phyloP scores from a whole-genome alignment of 345 rosid genomes.

The Mangifera indica region DNA sequence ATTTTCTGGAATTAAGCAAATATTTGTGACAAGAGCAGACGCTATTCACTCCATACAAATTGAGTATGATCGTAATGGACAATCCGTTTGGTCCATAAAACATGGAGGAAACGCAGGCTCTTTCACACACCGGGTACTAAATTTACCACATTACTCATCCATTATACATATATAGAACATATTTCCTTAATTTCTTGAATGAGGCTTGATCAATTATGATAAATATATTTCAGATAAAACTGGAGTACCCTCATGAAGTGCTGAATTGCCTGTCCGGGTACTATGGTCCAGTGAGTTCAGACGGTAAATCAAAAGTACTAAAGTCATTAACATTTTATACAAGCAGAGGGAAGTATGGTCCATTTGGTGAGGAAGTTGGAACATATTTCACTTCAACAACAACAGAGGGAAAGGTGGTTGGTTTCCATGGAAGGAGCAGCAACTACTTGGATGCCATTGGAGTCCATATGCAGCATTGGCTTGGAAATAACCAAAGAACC shows the following conservation, averaged over 20 bases:
- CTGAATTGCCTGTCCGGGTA: constrained; percentile 69
- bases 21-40: constrained; percentile 58
- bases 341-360: constrained; percentile 81
- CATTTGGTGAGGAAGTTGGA: constrained; percentile 82
- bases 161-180: too few relatives aligned
- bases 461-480: constrained; percentile 89
- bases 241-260: constrained; percentile 74
- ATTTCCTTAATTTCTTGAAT: neutral
- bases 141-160: neutral
- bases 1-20: constrained; percentile 76
- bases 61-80: constrained; percentile 90
- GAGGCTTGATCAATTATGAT: constrained; percentile 7
- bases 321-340: constrained; percentile 72
- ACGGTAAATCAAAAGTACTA: constrained; percentile 46
- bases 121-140: constrained; percentile 58
- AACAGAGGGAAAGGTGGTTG: constrained; percentile 78
- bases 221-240: constrained; percentile 49
- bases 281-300: constrained; percentile 48
- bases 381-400: constrained; percentile 76
- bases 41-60: constrained; percentile 77
- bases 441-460: constrained; percentile 79
- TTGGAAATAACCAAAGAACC: constrained; percentile 55
- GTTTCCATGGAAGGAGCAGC: constrained; percentile 85
- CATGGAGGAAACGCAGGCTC: constrained; percentile 79
- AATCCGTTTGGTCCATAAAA: constrained; percentile 80